Evolutionary conservation across 495 filamentous ascomycete species (phyloP).

Genomic region (Hypoxylon rickii): DNA sequence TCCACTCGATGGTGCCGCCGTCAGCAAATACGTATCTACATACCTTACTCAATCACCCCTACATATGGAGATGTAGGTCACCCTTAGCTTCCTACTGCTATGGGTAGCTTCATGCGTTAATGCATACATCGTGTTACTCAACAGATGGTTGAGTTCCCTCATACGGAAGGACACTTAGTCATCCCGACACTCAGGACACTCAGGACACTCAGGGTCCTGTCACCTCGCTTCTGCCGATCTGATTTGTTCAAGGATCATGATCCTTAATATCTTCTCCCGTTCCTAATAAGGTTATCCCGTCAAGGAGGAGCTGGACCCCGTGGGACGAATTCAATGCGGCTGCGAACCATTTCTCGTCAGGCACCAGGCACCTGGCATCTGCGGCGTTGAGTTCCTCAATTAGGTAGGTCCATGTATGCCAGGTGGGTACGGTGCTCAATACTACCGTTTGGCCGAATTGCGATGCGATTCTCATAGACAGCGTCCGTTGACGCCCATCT

Average conservation of each 20-base stretch:
- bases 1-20: not conserved
- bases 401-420: too few relatives aligned
- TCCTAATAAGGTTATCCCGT: too few relatives aligned
- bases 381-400: not conserved
- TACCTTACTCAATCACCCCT: too few relatives aligned
- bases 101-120: not conserved
- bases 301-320: too few relatives aligned
- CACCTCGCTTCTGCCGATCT: not conserved
- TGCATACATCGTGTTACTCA: not conserved
- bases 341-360: too few relatives aligned
- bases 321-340: too few relatives aligned
- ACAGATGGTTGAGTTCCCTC: not conserved
- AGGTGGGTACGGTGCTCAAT: too few relatives aligned
- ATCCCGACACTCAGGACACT: not conserved
- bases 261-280: not conserved
- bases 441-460: not conserved
- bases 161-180: not conserved
- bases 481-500: too few relatives aligned
- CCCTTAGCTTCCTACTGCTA: too few relatives aligned
- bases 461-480: slow-evolving; percentile 1
- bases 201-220: not conserved
- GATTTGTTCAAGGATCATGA: not conserved
- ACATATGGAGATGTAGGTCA: too few relatives aligned
- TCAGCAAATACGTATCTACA: too few relatives aligned
- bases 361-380: too few relatives aligned